Base-by-base conservation (phyloP, 805 yeast genomes). In the Saturnispora sekii region DNA sequence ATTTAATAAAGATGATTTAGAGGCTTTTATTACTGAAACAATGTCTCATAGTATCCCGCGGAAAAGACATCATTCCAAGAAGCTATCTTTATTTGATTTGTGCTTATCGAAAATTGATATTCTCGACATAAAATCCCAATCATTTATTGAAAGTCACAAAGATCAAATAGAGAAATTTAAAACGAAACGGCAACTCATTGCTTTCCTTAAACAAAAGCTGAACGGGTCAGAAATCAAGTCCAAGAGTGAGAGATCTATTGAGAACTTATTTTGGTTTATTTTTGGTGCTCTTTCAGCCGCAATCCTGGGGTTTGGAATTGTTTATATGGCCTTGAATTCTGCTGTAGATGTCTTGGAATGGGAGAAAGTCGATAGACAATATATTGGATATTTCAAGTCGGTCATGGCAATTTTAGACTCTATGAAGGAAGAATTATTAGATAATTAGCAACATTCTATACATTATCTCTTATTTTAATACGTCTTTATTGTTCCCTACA, bases 131-230 rank as follows among this genome's bases (percentile, higher is more conserved):
- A 21, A 32, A 12, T 40, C 42, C 11, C 17, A 31, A 16, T 9
- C 11, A 4, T 49, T 49, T 12, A n/a, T 48, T 5, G 11, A n/a
- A 3, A 15, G 39, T 8, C 18, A 44, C 15, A 16, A 41, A 14
- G 32, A n/a, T 10, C 14, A 26, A 2, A 21, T 49, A 3, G 4
- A 30, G n/a, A 46, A 41, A 38, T 32, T 46, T 14, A 43, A 41
- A 12, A 49, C 38, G 15, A 49, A 49, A 37, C 40, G 48, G 16
- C 51, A 49, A 36, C 33, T 49, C 14, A 10, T 46, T 11, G 26
- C 12, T 35, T 34, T 36, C 39, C 15, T 35, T 18, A 35, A 39
- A 26, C 28, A 14, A 31, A 2, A 32, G 12, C 16, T 33, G 10
- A 10, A 3, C 3, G 17, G 3, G 12, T 11, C 7, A 17, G 12